Evolutionary conservation across 2,329 filamentous ascomycete genomes (phyloP), one percentile per base, ranked within the genome.

Genomic region (Claviceps cyperi): DNA sequence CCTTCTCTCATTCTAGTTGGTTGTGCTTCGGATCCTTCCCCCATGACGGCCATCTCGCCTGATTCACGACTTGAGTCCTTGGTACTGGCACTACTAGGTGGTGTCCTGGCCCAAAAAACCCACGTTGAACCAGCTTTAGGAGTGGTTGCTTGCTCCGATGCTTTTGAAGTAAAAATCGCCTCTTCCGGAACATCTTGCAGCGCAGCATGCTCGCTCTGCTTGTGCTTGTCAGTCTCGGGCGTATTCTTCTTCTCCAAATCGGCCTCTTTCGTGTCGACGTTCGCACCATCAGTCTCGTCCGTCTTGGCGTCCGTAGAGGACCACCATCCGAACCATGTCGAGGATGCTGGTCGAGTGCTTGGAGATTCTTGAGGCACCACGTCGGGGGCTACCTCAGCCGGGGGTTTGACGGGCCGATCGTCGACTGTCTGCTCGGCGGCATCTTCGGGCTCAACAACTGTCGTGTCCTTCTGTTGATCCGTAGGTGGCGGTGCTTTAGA

Each of bases 21-120:
- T 8, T 79, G 70, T 56, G 74, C 64, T 65, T 83, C 69, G 43
- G 80, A 75, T 46, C 74, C 63, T 62, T 81, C 69, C 36, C 77
- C 69, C 54, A 77, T 70, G 47, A 83, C 71, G 4, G 79, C 80
- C 44, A 83, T 66, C 58, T 75, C 70, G 22, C 70, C 79, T 55
- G 63, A 60, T 58, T 72, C 76, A 37, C 60, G 67, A 2, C 53
- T 51, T 9, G 50, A 17, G 2, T 60, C 36, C 11, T 59, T 50
- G 46, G 66, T 67, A 0, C 58, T 61, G 3, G 58, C 58, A 9
- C 63, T 56, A 40, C 65, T 69, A 7, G 68, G 62, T 1, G 71
- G 64, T 55, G 83, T 80, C 44, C 74, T 77, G 14, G 82, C 87
- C 85, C 85, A 91, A 56, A 91, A 90, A 0, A 83, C 85, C 86